phyloP scores from a whole-genome alignment of 164 flowering plant species.

The Sextonia rubra region DNA sequence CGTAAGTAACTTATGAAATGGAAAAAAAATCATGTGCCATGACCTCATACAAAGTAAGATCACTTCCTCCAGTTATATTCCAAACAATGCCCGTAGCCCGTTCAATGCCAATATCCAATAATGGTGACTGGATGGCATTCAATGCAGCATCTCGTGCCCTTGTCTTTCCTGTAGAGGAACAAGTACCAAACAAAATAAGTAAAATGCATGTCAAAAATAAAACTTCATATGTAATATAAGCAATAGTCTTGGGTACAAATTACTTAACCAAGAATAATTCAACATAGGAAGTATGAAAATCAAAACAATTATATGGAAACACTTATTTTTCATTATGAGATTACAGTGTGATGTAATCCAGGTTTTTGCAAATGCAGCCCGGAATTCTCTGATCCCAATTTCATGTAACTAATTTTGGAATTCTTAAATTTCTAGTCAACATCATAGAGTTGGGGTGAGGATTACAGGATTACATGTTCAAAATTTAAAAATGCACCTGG shows the following conservation, averaged over 20 bases:
- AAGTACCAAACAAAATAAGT: background rate
- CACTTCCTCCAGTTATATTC: conserved; percentile 96
- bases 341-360: no score
- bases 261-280: background rate
- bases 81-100: conserved; percentile 96
- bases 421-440: no score
- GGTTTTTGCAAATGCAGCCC: no score
- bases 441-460: no score
- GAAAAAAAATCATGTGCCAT: background rate
- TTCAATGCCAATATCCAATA: conserved; percentile 89
- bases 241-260: background rate
- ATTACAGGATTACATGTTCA: no score
- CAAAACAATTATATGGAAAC: no score
- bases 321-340: no score
- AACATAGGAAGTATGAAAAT: no score
- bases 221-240: background rate
- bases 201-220: background rate
- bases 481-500: no score
- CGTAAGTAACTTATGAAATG: no score
- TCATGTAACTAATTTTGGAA: no score
- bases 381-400: no score
- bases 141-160: conserved; percentile 97
- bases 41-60: conserved; percentile 83
- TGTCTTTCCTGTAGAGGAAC: conserved; percentile 60
- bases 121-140: conserved; percentile 90